Conservation (phyloP, 169 alveolate species). For the Plasmodium gaboni region DNA sequence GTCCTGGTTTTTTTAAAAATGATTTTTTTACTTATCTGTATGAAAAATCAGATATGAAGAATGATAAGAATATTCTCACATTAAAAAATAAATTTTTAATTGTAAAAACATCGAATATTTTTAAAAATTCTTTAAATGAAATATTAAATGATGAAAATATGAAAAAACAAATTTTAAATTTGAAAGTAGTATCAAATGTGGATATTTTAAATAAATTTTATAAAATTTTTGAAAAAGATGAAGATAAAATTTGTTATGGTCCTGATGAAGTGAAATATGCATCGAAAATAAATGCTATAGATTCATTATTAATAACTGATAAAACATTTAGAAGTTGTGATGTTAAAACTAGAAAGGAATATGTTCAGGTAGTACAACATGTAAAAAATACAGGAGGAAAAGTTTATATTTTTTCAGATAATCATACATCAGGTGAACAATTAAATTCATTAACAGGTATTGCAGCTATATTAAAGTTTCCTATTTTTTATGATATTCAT, state of each 20-base stretch:
- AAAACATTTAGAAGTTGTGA: conserved; percentile 74
- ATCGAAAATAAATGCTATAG: conserved; percentile 79
- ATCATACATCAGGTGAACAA: conserved; percentile 82
- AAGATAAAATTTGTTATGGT: conserved; percentile 49
- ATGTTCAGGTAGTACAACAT: conserved; percentile 69
- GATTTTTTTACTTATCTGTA: conserved; percentile 32
- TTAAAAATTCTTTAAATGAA: conserved; percentile 48
- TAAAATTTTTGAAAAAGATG: conserved; percentile 40
- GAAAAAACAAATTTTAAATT: conserved; percentile 17
- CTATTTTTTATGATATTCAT: conserved; percentile 5
- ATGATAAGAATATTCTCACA: conserved; percentile 18
- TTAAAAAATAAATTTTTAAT: conserved; percentile 20
- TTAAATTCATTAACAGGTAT: conserved; percentile 80
- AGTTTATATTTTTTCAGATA: conserved; percentile 79
- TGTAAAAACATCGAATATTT: conserved; percentile 30
- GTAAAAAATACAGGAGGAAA: conserved; percentile 78
- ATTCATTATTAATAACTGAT: conserved; percentile 79
- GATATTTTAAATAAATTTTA: conserved; percentile 38
- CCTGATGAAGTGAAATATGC: conserved; percentile 23
- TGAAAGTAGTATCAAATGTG: conserved; percentile 55
- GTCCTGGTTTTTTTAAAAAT: conserved; percentile 70
- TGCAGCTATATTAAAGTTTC: conserved; percentile 80
- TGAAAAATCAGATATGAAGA: conserved; percentile 37
- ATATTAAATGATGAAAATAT: conserved; percentile 24
- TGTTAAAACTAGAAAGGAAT: conserved; percentile 65